Conservation (phyloP, 148 eudicot genomes). For the Chenopodium suecicum region DNA sequence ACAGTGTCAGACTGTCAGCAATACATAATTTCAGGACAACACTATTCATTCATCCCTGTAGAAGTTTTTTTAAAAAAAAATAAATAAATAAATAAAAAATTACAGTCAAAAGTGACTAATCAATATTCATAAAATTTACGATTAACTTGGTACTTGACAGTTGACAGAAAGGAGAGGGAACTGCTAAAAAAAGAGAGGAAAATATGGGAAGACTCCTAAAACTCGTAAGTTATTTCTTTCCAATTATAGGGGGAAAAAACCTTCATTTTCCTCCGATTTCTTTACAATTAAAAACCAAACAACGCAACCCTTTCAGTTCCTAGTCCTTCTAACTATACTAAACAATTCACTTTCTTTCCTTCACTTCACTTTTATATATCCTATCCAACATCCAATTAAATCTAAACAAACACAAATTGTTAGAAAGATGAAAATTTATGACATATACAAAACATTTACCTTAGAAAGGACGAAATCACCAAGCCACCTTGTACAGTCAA, state of each 20-base stretch:
- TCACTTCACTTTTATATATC: neutral
- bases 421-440: neutral
- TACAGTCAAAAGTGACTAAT: neutral
- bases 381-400: neutral
- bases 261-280: neutral
- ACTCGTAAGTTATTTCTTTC: neutral
- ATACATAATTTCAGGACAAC: neutral
- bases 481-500: slow-evolving; percentile 97
- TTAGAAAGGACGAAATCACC: slow-evolving; percentile 96
- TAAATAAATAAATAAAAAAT: neutral
- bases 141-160: neutral
- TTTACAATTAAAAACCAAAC: neutral
- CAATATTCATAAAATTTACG: neutral
- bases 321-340: neutral
- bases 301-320: neutral
- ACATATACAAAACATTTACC: slow-evolving; percentile 38
- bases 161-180: neutral
- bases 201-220: neutral
- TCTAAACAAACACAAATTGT: neutral
- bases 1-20: neutral
- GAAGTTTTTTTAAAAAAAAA: no score
- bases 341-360: neutral
- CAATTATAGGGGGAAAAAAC: neutral
- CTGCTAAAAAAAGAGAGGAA: neutral
- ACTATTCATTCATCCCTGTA: neutral